Evolutionary conservation across 2,329 filamentous ascomycete genomes (phyloP), one percentile per base, ranked within the genome.

Genomic region (Blastomyces silverae): DNA sequence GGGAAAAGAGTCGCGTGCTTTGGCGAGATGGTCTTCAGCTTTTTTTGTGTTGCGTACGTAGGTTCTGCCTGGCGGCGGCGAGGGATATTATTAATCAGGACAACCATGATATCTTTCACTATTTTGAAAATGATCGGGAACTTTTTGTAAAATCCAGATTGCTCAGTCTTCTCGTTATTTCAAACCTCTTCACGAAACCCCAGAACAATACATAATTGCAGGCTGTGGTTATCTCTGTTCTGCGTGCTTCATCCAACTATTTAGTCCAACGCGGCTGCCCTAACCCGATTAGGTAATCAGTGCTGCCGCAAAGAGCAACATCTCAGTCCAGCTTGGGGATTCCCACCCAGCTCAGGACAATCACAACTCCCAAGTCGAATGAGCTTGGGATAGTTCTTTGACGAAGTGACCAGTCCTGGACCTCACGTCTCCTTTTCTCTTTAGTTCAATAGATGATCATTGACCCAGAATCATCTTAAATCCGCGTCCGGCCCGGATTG

Each of bases 241-340:
- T 39, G 8, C 2, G 37, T 39, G 10, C 37, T 39, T 39, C 37
- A 39, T 3, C 37, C 1, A 44, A 42, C 42, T 44, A 22, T 10
- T 3, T 2, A 2, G 31, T 28, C 15, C 31, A 57, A 7, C 20
- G 37, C 37, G 37, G 37, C 10, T 13, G 37, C 28, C 7, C 15
- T 11, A 57, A 39, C n/a, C 55, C 50, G 59, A 48, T 61, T 61
- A 61, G 59, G 59, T 52, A 44, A 61, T 61, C 59, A 52, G 22
- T 10, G 25, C n/a, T 39, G 39, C 25, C n/a, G 42, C 58, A 31
- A 60, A 15, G 10, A 25, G 55, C 34, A 57, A 57, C 56, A 17
- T 17, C 25, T 17, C 22, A 31, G 15, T 2, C 15, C 8, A 34
- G 37, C 39, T n/a, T 59, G 10, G n/a, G n/a, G 22, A 42, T 42